A percentile compares a stretch with the other conserved stretches of the same genome.
These are phyloP conservation scores for Gnetum montanum DNA, from an alignment of 75 land plant species.

Conservation along the genomic window DNA sequence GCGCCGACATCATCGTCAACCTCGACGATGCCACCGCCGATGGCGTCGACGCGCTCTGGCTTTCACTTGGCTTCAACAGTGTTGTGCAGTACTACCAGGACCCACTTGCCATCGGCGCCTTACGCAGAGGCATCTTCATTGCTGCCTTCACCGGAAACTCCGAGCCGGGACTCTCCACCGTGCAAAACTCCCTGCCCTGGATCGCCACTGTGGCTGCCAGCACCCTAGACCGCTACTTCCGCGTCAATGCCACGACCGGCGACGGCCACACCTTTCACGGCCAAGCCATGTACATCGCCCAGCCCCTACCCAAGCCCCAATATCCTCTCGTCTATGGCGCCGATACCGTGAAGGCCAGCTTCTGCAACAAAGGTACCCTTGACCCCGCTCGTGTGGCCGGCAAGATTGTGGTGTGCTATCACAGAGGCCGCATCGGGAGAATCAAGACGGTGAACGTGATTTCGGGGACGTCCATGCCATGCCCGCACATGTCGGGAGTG, in stretches of 20 bases:
- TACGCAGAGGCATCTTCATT: slow-evolving; percentile 43
- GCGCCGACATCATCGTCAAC: slow-evolving; percentile 22
- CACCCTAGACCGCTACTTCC: slow-evolving; percentile 36
- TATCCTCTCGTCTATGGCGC: no score
- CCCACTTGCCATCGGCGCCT: slow-evolving; percentile 45
- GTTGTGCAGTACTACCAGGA: slow-evolving; percentile 20
- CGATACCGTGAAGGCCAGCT: no score
- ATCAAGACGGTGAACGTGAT: no score
- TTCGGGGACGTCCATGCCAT: no score
- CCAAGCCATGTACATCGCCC: no score
- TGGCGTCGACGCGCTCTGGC: slow-evolving; percentile 28
- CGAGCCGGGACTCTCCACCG: slow-evolving; percentile 15
- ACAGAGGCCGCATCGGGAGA: no score
- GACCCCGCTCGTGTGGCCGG: no score
- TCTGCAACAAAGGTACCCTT: no score
- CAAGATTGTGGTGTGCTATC: no score
- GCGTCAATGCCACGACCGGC: no score
- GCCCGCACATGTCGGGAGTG: slow-evolving; percentile 46
- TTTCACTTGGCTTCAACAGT: slow-evolving; percentile 19
- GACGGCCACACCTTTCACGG: no score
- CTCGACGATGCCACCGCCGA: slow-evolving; percentile 30
- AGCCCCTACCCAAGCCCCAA: no score
- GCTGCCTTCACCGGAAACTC: slow-evolving; percentile 48
- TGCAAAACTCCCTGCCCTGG: slow-evolving; percentile 59
- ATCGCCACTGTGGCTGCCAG: slow-evolving; percentile 43